Conservation (phyloP, 148 eudicot species). For the Rhododendron ferrugineum region DNA sequence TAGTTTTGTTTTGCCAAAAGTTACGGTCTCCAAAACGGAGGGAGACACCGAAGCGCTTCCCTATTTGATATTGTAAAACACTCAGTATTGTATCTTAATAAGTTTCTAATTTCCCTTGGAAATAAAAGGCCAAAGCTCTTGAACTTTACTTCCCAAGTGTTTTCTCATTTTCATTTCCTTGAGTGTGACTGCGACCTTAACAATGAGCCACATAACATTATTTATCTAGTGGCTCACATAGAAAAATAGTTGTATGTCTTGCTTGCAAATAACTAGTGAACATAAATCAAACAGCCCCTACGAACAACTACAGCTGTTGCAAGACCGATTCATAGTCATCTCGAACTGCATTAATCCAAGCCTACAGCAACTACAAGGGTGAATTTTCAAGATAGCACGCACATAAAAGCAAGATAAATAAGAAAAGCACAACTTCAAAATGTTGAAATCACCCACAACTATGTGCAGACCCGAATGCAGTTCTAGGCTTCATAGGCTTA, state of each 20-base stretch:
- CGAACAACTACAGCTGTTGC: too few relatives aligned
- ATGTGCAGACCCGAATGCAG: too few relatives aligned
- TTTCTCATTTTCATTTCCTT: conserved; percentile 5
- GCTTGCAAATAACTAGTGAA: not conserved
- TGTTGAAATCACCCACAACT: not conserved
- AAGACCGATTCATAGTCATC: too few relatives aligned
- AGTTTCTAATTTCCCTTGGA: not conserved
- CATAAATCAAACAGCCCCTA: too few relatives aligned
- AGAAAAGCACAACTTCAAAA: not conserved
- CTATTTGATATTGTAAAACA: not conserved
- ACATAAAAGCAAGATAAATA: not conserved
- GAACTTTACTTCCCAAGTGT: not conserved
- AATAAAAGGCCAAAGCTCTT: not conserved
- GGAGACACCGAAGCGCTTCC: too few relatives aligned
- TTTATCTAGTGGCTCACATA: not conserved
- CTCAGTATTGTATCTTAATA: not conserved
- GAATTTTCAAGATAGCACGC: too few relatives aligned
- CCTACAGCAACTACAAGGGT: too few relatives aligned
- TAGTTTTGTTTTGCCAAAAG: too few relatives aligned
- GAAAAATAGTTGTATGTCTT: not conserved
- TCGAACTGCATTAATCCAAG: too few relatives aligned
- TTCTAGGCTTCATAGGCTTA: too few relatives aligned
- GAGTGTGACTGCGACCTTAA: not conserved
- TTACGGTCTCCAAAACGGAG: too few relatives aligned
- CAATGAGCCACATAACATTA: not conserved